Evolutionary conservation across 2,329 filamentous ascomycete species (phyloP), one percentile per base, ranked within the genome.

Genomic region (Aspergillus sp.): DNA sequence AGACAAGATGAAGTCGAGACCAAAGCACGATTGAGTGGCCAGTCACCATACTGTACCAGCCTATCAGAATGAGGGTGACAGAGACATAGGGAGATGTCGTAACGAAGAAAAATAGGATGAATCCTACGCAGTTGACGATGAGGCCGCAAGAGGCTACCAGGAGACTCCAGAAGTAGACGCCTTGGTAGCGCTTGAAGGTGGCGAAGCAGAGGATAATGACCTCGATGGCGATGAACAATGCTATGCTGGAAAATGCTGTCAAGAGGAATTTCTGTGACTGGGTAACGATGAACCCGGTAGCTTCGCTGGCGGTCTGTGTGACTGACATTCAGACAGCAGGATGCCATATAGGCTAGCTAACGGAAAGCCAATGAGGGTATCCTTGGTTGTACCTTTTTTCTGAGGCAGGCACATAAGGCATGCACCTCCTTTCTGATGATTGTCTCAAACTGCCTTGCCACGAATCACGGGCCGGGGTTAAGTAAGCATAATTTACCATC

Each of bases 21-120:
- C 82, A 87, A 0, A 87, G 72, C 0, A 87, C 83, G 11, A 85
- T 60, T 0, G 79, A 80, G 62, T 85, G 81, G 2, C 82, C 83
- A 1, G 82, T 82, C 0, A 86, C 78, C 81, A 85, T 84, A 5
- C 72, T 55, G 56, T 78, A 79, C 76, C 83, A 81, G 16, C 81
- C 82, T 51, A 85, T 57, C 10, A 72, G 73, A 23, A 77, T 68
- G 2, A 79, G 55, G 2, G 73, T 69, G 5, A 73, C 64, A 4
- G 66, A 59, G 20, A 70, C 41, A 58, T 68, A 71, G 40, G 64
- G 41, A 32, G 56, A 64, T 11, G 60, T 63, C 40, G 67, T 56
- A 10, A 54, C 36, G 21, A 71, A 71, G 14, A 73, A 64, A 14
- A 65, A 62, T 34, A 77, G 55, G 10, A 75, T 62, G 16, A 74